Evolutionary conservation across 257 asterid genomes (phyloP).

Genomic region (Solanum sejunctum): DNA sequence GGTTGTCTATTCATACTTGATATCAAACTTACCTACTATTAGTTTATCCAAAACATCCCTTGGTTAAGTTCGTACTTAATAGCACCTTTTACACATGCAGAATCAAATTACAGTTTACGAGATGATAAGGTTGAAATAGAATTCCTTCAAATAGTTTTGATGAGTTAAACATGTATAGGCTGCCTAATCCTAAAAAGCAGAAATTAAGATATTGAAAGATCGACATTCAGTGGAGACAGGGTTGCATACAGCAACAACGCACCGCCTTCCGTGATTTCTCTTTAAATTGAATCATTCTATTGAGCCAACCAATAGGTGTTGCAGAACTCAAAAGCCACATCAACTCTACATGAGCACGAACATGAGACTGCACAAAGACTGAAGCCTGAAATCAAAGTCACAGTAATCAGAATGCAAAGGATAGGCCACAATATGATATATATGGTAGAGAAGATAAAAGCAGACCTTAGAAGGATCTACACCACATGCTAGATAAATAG

Average conservation of each 20-base stretch:
- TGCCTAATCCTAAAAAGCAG: not conserved
- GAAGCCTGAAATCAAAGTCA: conserved; percentile 56
- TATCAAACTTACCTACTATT: not conserved
- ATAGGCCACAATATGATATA: not conserved
- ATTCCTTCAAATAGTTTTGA: not conserved
- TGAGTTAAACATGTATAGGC: not conserved
- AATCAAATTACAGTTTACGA: not conserved
- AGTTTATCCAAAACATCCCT: not conserved
- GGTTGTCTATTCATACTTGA: not conserved
- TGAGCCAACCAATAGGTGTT: conserved; percentile 94
- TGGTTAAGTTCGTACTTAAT: not conserved
- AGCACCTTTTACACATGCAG: not conserved
- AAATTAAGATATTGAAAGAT: not conserved
- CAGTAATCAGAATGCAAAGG: not conserved
- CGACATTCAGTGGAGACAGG: not conserved
- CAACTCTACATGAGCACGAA: conserved; percentile 85
- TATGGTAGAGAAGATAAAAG: not conserved
- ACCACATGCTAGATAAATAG: conserved; percentile 96
- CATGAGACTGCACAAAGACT: conserved; percentile 98
- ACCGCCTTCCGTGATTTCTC: conserved; percentile 90
- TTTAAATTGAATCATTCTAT: conserved; percentile 89
- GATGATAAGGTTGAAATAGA: not conserved
- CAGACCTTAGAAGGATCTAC: conserved; percentile 80
- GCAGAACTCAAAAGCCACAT: conserved; percentile 93
- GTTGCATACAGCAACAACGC: conserved; percentile 21